phyloP scores from a whole-genome alignment of 495 filamentous ascomycete species.

The Letharia lupina region DNA sequence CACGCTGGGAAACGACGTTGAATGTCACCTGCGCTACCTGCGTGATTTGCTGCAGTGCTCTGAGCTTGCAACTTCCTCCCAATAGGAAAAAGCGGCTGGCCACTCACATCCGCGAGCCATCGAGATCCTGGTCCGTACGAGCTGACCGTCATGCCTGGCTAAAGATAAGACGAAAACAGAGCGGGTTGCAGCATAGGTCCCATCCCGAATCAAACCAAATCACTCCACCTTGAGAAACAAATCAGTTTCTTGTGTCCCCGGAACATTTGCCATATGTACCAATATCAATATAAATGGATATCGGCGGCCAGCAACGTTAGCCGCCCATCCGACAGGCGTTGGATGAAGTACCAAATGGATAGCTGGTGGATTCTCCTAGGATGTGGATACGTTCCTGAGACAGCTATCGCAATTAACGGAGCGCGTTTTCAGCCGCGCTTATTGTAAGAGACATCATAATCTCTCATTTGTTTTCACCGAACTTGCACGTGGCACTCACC shows the following conservation, averaged over 20 bases:
- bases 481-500: neutral
- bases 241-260: neutral
- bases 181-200: neutral
- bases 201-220: neutral
- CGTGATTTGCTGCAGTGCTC: neutral
- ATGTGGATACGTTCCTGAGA: neutral
- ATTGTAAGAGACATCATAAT: neutral
- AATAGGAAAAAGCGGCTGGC: neutral
- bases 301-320: neutral
- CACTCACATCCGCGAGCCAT: neutral
- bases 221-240: neutral
- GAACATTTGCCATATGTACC: neutral
- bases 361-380: neutral
- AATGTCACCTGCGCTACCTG: neutral
- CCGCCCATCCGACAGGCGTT: neutral
- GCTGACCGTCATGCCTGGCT: neutral
- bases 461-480: neutral
- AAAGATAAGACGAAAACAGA: constrained; percentile 3
- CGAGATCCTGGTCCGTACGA: neutral
- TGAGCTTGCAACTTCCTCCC: neutral
- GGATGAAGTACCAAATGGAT: neutral
- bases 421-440: neutral
- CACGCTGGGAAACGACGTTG: neutral
- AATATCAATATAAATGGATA: neutral
- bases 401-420: neutral